A percentile compares a stretch with the other conserved stretches of the same genome.
Evolutionary conservation across 139 green algal genomes (phyloP).

Genomic region (Coelastrella sp.): DNA sequence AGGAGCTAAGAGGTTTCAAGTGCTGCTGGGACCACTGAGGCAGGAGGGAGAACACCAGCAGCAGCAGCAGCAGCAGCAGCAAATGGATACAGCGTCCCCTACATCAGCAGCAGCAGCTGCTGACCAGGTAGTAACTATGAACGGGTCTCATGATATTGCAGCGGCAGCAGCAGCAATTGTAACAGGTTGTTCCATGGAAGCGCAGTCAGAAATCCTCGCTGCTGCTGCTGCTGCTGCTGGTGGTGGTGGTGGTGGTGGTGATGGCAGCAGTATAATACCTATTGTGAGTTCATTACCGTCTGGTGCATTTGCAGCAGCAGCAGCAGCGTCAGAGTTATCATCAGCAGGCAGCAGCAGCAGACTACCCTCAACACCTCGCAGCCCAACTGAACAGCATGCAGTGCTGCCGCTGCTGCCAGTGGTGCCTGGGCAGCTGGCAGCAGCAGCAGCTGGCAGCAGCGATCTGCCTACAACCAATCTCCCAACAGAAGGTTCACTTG

Average conservation of each 20-base stretch:
- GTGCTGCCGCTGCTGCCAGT: neutral
- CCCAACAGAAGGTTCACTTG: too few species aligned
- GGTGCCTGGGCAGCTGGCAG: neutral
- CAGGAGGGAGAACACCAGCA: slow-evolving; percentile 18
- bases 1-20: slow-evolving; percentile 25
- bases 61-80: neutral
- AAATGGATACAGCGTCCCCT: neutral
- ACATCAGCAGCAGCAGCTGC: too few species aligned
- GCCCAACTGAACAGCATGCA: neutral
- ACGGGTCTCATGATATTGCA: neutral
- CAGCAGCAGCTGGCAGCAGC: neutral
- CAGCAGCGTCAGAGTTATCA: slow-evolving; percentile 11
- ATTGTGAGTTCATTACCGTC: too few species aligned
- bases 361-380: neutral
- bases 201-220: neutral
- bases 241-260: too few species aligned
- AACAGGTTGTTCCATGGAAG: neutral
- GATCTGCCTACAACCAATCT: too few species aligned
- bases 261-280: neutral
- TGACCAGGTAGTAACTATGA: too few species aligned
- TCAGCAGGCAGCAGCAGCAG: neutral
- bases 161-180: neutral
- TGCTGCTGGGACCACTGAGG: slow-evolving; percentile 36
- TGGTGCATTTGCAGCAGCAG: too few species aligned
- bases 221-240: too few species aligned